phyloP scores from a whole-genome alignment of 495 filamentous ascomycete species.

The Talaromyces ruber region DNA sequence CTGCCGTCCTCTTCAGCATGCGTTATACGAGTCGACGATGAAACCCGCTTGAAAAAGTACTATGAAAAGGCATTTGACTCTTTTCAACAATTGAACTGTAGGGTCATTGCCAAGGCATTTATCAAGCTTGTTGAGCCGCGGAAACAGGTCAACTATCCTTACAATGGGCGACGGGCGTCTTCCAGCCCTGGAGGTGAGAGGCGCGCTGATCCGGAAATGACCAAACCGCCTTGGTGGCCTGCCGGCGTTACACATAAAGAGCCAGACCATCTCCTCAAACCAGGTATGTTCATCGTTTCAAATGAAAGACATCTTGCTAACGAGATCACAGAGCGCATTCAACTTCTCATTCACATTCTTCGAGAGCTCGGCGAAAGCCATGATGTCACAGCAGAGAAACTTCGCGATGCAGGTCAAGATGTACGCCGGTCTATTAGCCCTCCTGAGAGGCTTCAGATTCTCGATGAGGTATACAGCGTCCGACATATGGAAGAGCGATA shows the following conservation, averaged over 20 bases:
- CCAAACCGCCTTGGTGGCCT: constrained; percentile 75
- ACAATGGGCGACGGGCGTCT: constrained; percentile 50
- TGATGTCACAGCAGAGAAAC: constrained; percentile 31
- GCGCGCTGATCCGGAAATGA: constrained; percentile 30
- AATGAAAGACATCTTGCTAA: neutral
- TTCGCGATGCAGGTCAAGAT: constrained; percentile 35
- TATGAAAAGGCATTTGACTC: constrained; percentile 54
- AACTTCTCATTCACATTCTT: constrained; percentile 55
- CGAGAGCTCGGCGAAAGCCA: constrained; percentile 34
- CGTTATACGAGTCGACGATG: constrained; percentile 47
- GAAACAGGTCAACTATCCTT: constrained; percentile 70
- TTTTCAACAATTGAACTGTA: constrained; percentile 64
- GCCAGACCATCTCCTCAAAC: constrained; percentile 70
- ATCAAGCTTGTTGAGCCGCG: constrained; percentile 68
- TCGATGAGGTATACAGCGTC: constrained; percentile 63
- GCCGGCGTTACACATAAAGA: constrained; percentile 58
- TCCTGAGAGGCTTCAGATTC: constrained; percentile 22
- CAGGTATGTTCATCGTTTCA: constrained; percentile 40
- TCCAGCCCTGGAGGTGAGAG: constrained; percentile 28
- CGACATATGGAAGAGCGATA: constrained; percentile 55
- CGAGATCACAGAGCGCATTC: constrained; percentile 43
- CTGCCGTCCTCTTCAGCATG: neutral
- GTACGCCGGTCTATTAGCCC: constrained; percentile 31
- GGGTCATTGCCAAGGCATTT: constrained; percentile 64
- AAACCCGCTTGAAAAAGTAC: constrained; percentile 48